Conservation (phyloP, 2,329 filamentous ascomycete genomes). For the Rutstroemia sydowiana region DNA sequence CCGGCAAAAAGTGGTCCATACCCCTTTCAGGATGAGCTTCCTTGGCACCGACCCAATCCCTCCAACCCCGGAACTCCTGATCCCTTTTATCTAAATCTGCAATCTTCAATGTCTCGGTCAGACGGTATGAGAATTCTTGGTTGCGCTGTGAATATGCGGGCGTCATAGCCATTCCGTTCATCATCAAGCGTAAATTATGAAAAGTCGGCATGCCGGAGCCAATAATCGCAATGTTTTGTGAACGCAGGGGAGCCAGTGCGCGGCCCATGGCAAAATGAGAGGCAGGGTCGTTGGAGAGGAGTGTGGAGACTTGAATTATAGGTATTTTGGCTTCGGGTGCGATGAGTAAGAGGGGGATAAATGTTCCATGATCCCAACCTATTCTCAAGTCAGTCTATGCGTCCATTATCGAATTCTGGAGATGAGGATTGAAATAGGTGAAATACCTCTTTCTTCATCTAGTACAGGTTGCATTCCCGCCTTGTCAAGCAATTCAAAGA, state of each 20-base stretch:
- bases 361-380: conserved; percentile 59
- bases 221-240: conserved; percentile 61
- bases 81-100: conserved; percentile 31
- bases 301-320: conserved; percentile 63
- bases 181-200: conserved; percentile 56
- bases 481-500: conserved; percentile 38
- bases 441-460: conserved; percentile 20
- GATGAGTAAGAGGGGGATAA: conserved; percentile 32
- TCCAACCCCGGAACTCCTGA: conserved; percentile 37
- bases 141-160: conserved; percentile 48
- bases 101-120: conserved; percentile 30
- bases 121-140: conserved; percentile 45
- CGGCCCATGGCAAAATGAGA: conserved; percentile 61
- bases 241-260: conserved; percentile 57
- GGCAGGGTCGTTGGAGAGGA: conserved; percentile 51
- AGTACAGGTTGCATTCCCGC: conserved; percentile 33
- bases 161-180: conserved; percentile 41
- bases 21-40: conserved; percentile 49
- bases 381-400: neutral
- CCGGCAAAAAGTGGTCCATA: conserved; percentile 55
- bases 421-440: neutral
- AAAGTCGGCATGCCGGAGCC: conserved; percentile 65
- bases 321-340: conserved; percentile 40
- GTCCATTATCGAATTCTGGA: neutral
- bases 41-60: conserved; percentile 46